phyloP scores from a whole-genome alignment of 106 monocot genomes.

The Acorus gramineus region DNA sequence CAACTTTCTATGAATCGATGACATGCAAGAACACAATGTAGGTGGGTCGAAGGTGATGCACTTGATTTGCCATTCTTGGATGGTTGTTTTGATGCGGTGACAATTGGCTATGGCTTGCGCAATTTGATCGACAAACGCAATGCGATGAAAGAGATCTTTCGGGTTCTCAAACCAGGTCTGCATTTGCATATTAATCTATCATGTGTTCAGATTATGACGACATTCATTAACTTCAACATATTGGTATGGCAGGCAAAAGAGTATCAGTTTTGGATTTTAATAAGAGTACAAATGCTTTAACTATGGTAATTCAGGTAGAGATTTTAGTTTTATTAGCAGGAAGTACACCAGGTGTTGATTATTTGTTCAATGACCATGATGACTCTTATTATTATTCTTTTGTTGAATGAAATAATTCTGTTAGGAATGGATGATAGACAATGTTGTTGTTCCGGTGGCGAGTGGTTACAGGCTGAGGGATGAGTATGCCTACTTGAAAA shows the following conservation, averaged over 20 bases:
- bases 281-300: slow-evolving; percentile 59
- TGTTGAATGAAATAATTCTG: neutral
- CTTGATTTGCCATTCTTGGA: slow-evolving; percentile 58
- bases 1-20: too few species aligned
- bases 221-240: neutral
- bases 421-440: slow-evolving; percentile 83
- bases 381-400: neutral
- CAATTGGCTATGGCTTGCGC: slow-evolving; percentile 80
- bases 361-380: neutral
- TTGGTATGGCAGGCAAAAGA: slow-evolving; percentile 52
- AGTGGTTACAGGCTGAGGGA: slow-evolving; percentile 56
- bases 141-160: slow-evolving; percentile 69
- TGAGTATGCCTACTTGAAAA: slow-evolving; percentile 78
- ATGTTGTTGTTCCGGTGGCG: slow-evolving; percentile 74
- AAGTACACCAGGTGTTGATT: neutral
- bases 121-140: slow-evolving; percentile 63
- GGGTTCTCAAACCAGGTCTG: slow-evolving; percentile 90
- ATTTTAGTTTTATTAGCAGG: neutral
- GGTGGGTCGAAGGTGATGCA: slow-evolving; percentile 92
- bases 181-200: neutral
- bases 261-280: slow-evolving; percentile 85
- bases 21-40: slow-evolving; percentile 7
- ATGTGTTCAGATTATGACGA: too few species aligned
- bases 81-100: slow-evolving; percentile 71
- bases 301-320: slow-evolving; percentile 50